Percentiles rank a stretch among this genome's conserved stretches.
Evolutionary conservation across 768 basidiomycete species (phyloP).

Genomic region (Boletus sensibilis): DNA sequence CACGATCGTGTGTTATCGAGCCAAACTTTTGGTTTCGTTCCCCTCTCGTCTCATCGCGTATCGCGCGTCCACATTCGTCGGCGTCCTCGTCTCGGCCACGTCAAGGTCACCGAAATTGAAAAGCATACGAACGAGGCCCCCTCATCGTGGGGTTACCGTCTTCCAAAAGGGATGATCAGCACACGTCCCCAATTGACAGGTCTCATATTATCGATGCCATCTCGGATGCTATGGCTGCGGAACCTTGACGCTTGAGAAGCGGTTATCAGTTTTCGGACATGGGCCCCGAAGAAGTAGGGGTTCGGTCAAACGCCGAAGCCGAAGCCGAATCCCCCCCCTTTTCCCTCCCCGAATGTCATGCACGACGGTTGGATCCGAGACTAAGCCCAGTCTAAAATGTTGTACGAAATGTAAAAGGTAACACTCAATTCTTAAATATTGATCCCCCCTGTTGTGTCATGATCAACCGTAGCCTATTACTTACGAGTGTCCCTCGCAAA

Average conservation of each 20-base stretch:
- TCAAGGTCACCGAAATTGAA: neutral
- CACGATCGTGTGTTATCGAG: neutral
- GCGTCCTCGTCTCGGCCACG: neutral
- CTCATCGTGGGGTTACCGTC: neutral
- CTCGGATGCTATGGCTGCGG: neutral
- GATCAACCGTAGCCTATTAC: neutral
- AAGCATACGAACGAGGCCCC: neutral
- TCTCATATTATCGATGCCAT: neutral
- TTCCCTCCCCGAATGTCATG: too few species aligned
- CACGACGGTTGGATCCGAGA: too few species aligned
- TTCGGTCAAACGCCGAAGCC: neutral
- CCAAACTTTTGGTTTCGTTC: neutral
- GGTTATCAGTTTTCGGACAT: neutral
- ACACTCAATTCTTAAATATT: too few species aligned
- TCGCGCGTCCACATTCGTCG: neutral
- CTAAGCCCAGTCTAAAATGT: too few species aligned
- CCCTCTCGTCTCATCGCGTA: neutral
- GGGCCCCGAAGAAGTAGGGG: neutral
- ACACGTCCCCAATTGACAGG: neutral
- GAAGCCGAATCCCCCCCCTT: neutral
- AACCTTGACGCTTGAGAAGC: neutral
- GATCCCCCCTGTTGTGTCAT: too few species aligned
- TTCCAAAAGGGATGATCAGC: neutral
- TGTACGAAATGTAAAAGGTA: too few species aligned
- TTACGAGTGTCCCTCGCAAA: neutral